A percentile compares a stretch with the other conserved stretches of the same genome.
phyloP scores from a whole-genome alignment of 2,329 filamentous ascomycete genomes.

The Gaeumannomyces tritici region DNA sequence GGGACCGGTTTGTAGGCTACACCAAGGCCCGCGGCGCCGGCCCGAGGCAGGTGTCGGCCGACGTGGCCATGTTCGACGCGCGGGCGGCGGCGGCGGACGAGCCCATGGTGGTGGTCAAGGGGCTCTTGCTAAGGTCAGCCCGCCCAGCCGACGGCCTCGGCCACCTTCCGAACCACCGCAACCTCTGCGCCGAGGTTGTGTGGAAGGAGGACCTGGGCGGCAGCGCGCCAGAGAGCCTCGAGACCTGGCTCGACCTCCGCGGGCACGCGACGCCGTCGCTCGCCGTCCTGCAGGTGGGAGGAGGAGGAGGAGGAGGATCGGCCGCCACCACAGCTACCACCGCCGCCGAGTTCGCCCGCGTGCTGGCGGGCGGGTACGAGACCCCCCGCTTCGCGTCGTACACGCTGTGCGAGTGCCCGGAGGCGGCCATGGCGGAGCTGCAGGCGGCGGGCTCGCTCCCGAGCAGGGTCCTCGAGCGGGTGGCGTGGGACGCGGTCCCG shows the following conservation, averaged over 20 bases:
- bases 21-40: conserved; percentile 22
- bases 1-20: conserved; percentile 28
- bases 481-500: neutral
- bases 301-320: no score
- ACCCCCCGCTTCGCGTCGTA: conserved; percentile 24
- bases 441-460: neutral
- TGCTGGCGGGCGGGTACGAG: conserved; percentile 13
- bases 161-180: conserved; percentile 38
- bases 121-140: conserved; percentile 30
- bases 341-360: conserved; percentile 15
- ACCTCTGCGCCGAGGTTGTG: conserved; percentile 36
- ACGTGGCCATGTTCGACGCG: conserved; percentile 31
- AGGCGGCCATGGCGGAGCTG: conserved; percentile 2
- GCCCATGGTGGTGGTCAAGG: conserved; percentile 32
- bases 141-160: conserved; percentile 14
- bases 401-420: conserved; percentile 14
- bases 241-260: conserved; percentile 20
- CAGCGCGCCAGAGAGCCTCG: conserved; percentile 9
- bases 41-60: conserved; percentile 28
- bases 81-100: conserved; percentile 17
- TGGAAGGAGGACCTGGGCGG: conserved; percentile 32
- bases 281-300: conserved; percentile 28
- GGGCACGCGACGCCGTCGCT: conserved; percentile 29
- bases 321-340: conserved; percentile 8
- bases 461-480: neutral